Base-by-base conservation (phyloP, 2,329 filamentous ascomycete genomes). In the Neofusicoccum sp. region DNA sequence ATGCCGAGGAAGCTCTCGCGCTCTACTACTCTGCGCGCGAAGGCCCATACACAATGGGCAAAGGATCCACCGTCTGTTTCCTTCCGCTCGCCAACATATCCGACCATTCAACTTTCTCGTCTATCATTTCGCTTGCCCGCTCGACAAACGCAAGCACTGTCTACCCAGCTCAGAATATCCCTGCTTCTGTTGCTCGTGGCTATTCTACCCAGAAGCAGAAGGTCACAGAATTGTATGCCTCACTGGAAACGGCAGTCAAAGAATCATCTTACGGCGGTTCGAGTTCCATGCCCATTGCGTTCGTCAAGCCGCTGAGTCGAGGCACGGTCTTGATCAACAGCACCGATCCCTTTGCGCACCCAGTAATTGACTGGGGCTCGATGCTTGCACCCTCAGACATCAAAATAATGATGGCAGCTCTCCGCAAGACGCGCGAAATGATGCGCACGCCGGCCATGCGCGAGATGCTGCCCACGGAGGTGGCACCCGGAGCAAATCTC, bases 1-100 rank as follows among this genome's bases (percentile, higher is more conserved):
- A 78, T 77, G 63, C 75, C 7, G 71, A 73, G 30, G 48, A 40
- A n/a, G 12, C 20, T 11, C 48, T 53, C 33, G 48, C 33, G 3
- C 33, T 38, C 8, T 53, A 53, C 34, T 38, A 38, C 48, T 6
- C 48, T 20, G 69, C 6, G 12, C 24, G 36, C 38, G 16, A 28
- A 3, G 43, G 56, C 1, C 40, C 43, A 14, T 57, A 57, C 36
- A 57, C 51, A 1, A 14, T 57, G n/a, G 26, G 20, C 30, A 24
- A 38, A 11, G 51, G 51, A 7, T 6, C 6, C n/a, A 44, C 38
- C 14, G 51, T 57, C 6, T 41, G 38, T 38, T 57, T 57, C 20
- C 38, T 57, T 1, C 51, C 51, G 3, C 40, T 57, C 9, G 2
- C 14, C n/a, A 57, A 57, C 26, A 30, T 57, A 14, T 43, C 51